Evolutionary conservation across 225 moss, liverwort and hornwort species (phyloP), one percentile per base, ranked within the genome.

Genomic region (Ulota crispa): DNA sequence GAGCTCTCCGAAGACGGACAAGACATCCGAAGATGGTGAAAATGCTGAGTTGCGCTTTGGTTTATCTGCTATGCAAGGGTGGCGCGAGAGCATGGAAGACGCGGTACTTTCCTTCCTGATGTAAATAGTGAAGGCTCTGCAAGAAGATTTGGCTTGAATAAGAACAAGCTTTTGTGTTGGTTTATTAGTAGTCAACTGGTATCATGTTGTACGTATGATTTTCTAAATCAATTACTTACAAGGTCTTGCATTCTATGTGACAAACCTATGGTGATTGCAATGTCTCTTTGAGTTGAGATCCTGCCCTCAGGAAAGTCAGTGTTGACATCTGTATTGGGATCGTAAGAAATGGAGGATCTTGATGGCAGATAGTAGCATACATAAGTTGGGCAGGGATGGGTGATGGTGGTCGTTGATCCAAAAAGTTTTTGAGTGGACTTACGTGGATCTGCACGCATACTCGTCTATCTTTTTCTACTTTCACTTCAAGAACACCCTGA

Each of bases 11-110:
- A 86, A 86, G 75, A 88, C 88, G 62, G 88, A 88, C 21, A 91
- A 91, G 86, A 80, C 52, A 56, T 83, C 91, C 59, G 85, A 91
- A 83, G 88, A 91, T 75, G 88, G 57, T 68, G 91, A 91, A 41
- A 91, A 88, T 83, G 81, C 78, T 15, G 86, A 91, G 71, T 62
- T 91, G 62, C 85, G 86, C 37, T 91, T 84, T 75, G 91, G 88
- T 61, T 86, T 80, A 85, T 83, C 86, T 78, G 88, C 88, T 34
- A 91, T 91, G 91, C 91, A 91, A 86, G 91, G 91, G 61, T 91
- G 88, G 88, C 91, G 88, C 67, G 82, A 88, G 68, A 86, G 86
- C 86, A 91, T 91, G 91, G 91, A 91, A 83, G 91, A 91, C 52
- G 91, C 86, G 64, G 91, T 91, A 80, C 50, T 88, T 91, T 79